Evolutionary conservation across 805 yeast genomes (phyloP), one percentile per base, ranked within the genome.

Genomic region (Saccharomycopsis fibuligera): DNA sequence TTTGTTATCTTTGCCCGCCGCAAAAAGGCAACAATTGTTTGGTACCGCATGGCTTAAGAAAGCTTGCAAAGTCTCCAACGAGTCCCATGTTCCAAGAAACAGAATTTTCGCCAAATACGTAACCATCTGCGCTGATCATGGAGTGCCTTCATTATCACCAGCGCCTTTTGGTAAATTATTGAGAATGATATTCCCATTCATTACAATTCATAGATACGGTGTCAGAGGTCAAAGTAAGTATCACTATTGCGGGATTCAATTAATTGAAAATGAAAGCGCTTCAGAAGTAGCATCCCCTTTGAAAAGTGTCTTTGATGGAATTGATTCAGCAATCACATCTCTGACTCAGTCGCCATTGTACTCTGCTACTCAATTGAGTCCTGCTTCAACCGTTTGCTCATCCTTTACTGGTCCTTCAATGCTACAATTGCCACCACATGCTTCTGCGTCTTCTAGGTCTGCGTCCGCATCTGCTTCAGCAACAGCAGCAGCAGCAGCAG

Each of bases 31-130:
- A 70, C 96, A 87, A 62, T 69, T 86, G 1, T 86, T 86, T 63
- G 96, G 90, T 10, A 75, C 87, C 76, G 76, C 84, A 2, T 86
- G 95, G 86, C 68, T 89, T 38, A 70, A 83, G 66, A 78, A 79
- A 57, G 72, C 80, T 23, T 87, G 86, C 57, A 74, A 73, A 51
- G 58, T 71, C 4, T 63, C 70, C 40, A 67, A 66, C 3, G 72
- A 70, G 24, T 69, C 80, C 19, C 81, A 75, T 36, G 79, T 82
- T 33, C 86, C 86, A 30, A 67, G 89, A 48, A 80, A 78, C 55
- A 65, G 80, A 39, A 74, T 83, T n/a, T 83, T 79, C 63, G 88
- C 81, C 57, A 79, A 75, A 44, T 83, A 83, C 58, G 81, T 75
- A 12, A 69, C 73, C 2, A 54, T 75, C 2, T 83, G 88, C 60